Percentiles rank a stretch among this genome's conserved stretches.
Evolutionary conservation across 768 basidiomycete genomes (phyloP).

Genomic region (Boletus sensibilis): DNA sequence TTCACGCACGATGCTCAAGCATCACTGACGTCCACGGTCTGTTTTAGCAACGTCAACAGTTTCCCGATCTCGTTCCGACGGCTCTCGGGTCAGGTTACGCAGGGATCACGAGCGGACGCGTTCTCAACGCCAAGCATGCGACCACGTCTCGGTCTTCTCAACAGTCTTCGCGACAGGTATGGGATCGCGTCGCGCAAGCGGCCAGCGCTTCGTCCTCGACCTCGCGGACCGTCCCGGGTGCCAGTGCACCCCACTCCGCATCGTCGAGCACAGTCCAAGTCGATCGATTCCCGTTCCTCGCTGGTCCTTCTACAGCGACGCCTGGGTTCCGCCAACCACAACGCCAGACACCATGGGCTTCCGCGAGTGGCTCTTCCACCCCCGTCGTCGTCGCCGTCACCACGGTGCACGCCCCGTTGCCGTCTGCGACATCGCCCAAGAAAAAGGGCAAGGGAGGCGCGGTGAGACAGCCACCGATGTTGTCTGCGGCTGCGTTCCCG

Average conservation of each 20-base stretch:
- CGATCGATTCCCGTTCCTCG: conserved; percentile 34
- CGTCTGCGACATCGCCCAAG: not conserved
- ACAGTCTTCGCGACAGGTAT: conserved; percentile 65
- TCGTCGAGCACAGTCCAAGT: conserved; percentile 29
- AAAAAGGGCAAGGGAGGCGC: conserved; percentile 6
- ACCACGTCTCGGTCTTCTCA: conserved; percentile 58
- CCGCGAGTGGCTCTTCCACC: not conserved
- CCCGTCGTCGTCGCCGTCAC: too few relatives aligned
- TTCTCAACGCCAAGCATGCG: conserved; percentile 79
- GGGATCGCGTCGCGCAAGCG: conserved; percentile 85
- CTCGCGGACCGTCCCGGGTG: conserved; percentile 24
- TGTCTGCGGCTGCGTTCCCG: conserved; percentile 64
- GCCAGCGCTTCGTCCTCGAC: conserved; percentile 51
- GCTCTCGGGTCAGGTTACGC: conserved; percentile 67
- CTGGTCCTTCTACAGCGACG: conserved; percentile 5
- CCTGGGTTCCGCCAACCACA: conserved; percentile 41
- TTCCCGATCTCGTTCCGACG: conserved; percentile 71
- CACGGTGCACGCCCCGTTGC: not conserved
- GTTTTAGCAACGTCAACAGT: conserved; percentile 77
- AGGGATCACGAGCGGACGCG: conserved; percentile 76
- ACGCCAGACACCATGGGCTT: conserved; percentile 63
- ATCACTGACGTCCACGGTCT: not conserved
- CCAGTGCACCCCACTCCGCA: conserved; percentile 14
- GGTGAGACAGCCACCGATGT: conserved; percentile 35
- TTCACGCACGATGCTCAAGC: not conserved